Conservation (phyloP, 2,329 filamentous ascomycete species). For the Metarhizium rileyi region DNA sequence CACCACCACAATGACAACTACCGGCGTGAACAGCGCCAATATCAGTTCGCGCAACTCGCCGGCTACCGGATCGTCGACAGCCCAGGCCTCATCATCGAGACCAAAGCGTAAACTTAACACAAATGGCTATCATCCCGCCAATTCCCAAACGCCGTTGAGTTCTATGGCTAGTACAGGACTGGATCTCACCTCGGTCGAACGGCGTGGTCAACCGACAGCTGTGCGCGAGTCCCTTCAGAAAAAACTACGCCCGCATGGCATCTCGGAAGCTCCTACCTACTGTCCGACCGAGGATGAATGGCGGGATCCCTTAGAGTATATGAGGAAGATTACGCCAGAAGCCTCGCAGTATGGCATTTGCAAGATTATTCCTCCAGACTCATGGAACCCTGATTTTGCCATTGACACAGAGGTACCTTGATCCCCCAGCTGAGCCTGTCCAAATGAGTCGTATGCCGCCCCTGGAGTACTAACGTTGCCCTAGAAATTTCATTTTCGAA, state of each 20-base stretch:
- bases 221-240: constrained; percentile 68
- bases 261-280: constrained; percentile 86
- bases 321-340: constrained; percentile 82
- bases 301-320: constrained; percentile 87
- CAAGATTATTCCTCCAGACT: constrained; percentile 89
- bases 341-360: constrained; percentile 83
- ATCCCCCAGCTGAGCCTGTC: constrained; percentile 3
- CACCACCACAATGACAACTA: constrained; percentile 25
- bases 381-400: constrained; percentile 90
- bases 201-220: constrained; percentile 71
- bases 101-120: constrained; percentile 44
- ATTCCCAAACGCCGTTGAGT: constrained; percentile 42
- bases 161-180: constrained; percentile 53
- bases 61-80: constrained; percentile 27
- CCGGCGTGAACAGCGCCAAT: constrained; percentile 32
- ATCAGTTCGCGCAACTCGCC: constrained; percentile 44
- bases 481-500: constrained; percentile 93
- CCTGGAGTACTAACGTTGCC: not conserved
- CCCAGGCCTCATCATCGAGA: constrained; percentile 30
- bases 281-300: constrained; percentile 88
- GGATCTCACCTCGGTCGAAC: constrained; percentile 83
- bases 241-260: constrained; percentile 69
- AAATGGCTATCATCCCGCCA: constrained; percentile 43
- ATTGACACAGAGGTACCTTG: constrained; percentile 81
- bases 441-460: not conserved